phyloP scores from a whole-genome alignment of 1,284 basidiomycete species.

The Cystobasidium sp. region DNA sequence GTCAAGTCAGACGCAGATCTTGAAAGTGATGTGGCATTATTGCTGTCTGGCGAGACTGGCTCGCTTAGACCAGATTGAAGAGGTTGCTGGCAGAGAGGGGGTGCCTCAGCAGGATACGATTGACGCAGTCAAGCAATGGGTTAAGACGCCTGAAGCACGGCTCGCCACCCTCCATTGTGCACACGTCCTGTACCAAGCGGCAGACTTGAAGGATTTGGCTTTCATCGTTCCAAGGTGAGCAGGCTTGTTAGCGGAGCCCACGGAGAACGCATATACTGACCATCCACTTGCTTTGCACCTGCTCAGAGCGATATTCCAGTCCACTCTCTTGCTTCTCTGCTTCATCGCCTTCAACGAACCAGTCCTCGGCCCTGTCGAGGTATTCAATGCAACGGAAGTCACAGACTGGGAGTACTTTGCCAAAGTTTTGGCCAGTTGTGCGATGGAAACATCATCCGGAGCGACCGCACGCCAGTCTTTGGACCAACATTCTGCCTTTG shows the following conservation, averaged over 20 bases:
- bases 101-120: background rate
- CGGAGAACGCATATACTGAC: background rate
- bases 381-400: slow-evolving; percentile 2
- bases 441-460: background rate
- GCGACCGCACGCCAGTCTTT: too few species aligned
- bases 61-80: slow-evolving; percentile 19
- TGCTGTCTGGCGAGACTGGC: slow-evolving; percentile 22
- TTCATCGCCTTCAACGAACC: slow-evolving; percentile 13
- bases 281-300: background rate
- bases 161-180: slow-evolving; percentile 22
- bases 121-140: slow-evolving; percentile 12
- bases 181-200: slow-evolving; percentile 21
- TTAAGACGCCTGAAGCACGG: slow-evolving; percentile 18
- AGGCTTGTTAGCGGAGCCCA: too few species aligned
- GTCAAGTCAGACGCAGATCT: background rate
- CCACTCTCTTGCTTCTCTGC: slow-evolving; percentile 22
- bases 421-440: background rate
- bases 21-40: slow-evolving; percentile 34
- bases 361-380: background rate
- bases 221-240: slow-evolving; percentile 30
- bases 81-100: slow-evolving; percentile 19
- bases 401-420: slow-evolving; percentile 25
- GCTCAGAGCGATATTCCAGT: slow-evolving; percentile 30
- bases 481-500: slow-evolving; percentile 8
- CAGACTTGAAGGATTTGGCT: slow-evolving; percentile 20